Base-by-base conservation (phyloP, 306 rosid genomes). In the Arachis hypogaea region DNA sequence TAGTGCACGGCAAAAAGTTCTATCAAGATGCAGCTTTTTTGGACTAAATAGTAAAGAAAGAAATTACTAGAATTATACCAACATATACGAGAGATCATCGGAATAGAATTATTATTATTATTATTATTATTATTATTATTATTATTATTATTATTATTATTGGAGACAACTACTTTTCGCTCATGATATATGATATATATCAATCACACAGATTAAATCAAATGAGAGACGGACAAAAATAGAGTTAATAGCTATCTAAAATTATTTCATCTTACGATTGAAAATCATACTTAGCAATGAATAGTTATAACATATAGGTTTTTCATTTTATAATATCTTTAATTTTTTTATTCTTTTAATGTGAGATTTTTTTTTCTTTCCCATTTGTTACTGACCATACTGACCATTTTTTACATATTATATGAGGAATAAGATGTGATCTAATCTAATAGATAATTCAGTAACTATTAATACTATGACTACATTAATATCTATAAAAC, bases 1-100 rank as follows among this genome's bases (percentile, higher is more conserved):
- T 33, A 49, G 51, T 10, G 18, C 66, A 71, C 14, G 79, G 67
- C 76, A 73, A 73, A 73, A 73, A 60, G 55, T 52, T 28, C 42
- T 33, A 60, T 73, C 46, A 73, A 68, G n/a, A 22, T 38, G 29
- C 56, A 65, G 73, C 79, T 55, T 55, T 65, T n/a, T 7, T 9
- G 11, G 62, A 8, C 52, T n/a, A 47, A 40, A 9, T 16, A 63
- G 52, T 74, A 46, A 11, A 18, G 11, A 47, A 28, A 50, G 22
- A 33, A 72, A 49, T 22, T 22, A 22, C 28, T 22, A 1, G 28
- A 22, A 22, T 22, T 22, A 22, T 22, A 22, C 28, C 28, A 22
- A 22, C 28, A 22, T 22, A 22, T 22, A 22, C 1, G 1, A 22
- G 28, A 22, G 28, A 22, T 22, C 28, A 22, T 22, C 1, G 1